Conservation (phyloP, 2,329 filamentous ascomycete genomes). For the Nannizzia gypsea region DNA sequence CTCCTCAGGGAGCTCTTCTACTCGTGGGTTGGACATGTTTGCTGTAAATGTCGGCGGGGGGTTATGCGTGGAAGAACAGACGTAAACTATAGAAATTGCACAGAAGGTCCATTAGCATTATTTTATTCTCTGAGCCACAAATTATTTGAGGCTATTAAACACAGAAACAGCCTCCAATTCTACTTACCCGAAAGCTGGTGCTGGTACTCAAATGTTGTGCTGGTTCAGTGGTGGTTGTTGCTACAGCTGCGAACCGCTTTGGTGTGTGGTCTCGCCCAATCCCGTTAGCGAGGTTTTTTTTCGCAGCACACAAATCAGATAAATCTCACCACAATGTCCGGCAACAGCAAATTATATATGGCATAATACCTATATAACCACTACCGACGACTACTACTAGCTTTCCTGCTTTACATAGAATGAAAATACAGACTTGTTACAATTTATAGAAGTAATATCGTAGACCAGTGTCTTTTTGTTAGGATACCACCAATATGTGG, state of each 20-base stretch:
- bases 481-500: too few relatives aligned
- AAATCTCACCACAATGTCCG: constrained; percentile 12
- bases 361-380: background rate
- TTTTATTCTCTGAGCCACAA: background rate
- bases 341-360: background rate
- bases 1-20: constrained; percentile 83
- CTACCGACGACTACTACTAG: too few relatives aligned
- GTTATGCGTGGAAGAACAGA: background rate
- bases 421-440: too few relatives aligned
- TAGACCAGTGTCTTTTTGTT: too few relatives aligned
- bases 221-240: constrained; percentile 22
- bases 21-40: constrained; percentile 32
- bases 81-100: background rate
- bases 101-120: background rate
- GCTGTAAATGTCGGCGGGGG: constrained; percentile 9
- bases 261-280: constrained; percentile 25
- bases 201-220: constrained; percentile 1
- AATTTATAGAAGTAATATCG: too few relatives aligned
- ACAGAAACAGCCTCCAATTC: background rate
- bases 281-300: constrained; percentile 32
- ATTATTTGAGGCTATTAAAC: too few relatives aligned
- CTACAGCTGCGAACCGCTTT: background rate
- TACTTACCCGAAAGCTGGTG: background rate
- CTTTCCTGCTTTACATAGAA: too few relatives aligned
- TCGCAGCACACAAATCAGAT: background rate